A percentile compares a stretch with the other conserved stretches of the same genome.
Evolutionary conservation across 768 basidiomycete genomes (phyloP).

Genomic region (Galerina sulciceps): DNA sequence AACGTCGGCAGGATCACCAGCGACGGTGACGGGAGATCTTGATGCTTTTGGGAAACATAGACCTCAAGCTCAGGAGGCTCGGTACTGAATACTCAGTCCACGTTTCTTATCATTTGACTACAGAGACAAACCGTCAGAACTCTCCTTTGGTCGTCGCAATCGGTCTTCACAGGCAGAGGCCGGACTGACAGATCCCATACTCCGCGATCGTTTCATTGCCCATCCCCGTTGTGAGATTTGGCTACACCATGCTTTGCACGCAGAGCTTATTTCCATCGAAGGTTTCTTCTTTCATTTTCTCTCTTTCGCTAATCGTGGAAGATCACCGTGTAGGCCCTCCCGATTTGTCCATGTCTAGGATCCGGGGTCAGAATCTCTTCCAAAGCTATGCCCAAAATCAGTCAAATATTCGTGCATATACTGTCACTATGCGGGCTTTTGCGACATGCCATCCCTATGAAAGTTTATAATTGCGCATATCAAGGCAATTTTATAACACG

Average conservation of each 20-base stretch:
- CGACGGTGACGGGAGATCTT: neutral
- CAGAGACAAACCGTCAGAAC: neutral
- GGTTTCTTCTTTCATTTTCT: neutral
- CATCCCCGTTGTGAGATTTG: neutral
- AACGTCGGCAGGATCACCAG: neutral
- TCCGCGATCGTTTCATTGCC: neutral
- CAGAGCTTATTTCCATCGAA: constrained; percentile 9
- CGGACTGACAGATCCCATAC: neutral
- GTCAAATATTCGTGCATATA: too few species aligned
- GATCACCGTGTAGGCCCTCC: neutral
- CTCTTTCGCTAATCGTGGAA: neutral
- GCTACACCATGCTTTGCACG: constrained; percentile 1
- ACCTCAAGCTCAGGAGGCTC: neutral
- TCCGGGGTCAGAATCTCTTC: too few species aligned
- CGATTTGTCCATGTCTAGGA: neutral
- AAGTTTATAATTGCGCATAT: too few species aligned
- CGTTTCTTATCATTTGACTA: too few species aligned
- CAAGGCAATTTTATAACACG: too few species aligned
- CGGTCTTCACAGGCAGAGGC: neutral
- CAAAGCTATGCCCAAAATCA: too few species aligned
- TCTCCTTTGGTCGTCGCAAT: neutral
- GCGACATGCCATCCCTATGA: too few species aligned
- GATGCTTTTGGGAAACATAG: too few species aligned
- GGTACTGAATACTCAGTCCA: too few species aligned
- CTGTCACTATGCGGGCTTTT: too few species aligned